A percentile compares a stretch with the other conserved stretches of the same genome.
phyloP scores from a whole-genome alignment of 371 early-diverging fungal species.

The Syncephalis fuscata region DNA sequence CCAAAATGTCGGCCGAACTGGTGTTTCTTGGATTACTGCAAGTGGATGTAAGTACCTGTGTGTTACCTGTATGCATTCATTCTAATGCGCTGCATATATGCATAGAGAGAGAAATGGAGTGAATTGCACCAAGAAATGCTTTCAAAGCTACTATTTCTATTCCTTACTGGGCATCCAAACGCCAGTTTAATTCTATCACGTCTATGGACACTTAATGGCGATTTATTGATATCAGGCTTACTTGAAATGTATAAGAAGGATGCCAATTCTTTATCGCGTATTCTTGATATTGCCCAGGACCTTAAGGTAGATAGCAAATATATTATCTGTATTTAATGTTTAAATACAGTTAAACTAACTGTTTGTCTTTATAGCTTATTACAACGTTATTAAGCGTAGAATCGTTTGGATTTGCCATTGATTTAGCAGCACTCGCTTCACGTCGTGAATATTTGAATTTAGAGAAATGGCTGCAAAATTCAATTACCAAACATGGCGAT shows the following conservation, averaged over 20 bases:
- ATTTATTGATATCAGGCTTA: conserved; percentile 40
- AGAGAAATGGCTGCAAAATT: conserved; percentile 77
- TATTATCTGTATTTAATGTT: neutral
- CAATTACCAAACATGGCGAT: conserved; percentile 42
- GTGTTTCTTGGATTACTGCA: conserved; percentile 60
- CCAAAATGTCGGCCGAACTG: conserved; percentile 55
- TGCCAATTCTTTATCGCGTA: conserved; percentile 45
- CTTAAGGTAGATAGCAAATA: conserved; percentile 33
- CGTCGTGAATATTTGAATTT: conserved; percentile 65
- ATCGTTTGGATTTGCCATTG: conserved; percentile 58
- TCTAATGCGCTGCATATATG: neutral
- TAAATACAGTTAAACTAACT: neutral
- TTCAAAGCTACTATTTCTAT: conserved; percentile 39
- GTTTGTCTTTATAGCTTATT: conserved; percentile 29
- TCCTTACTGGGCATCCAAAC: conserved; percentile 47
- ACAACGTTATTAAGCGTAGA: conserved; percentile 50
- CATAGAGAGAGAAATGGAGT: conserved; percentile 21
- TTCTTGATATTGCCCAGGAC: conserved; percentile 69
- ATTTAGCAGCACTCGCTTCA: conserved; percentile 69
- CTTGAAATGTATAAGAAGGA: conserved; percentile 60
- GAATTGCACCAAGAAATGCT: conserved; percentile 48
- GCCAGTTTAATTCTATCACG: conserved; percentile 51
- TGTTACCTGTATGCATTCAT: neutral
- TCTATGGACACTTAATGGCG: conserved; percentile 52
- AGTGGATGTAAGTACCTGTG: conserved; percentile 20